Conservation (phyloP, 2,329 filamentous ascomycete genomes). For the Neodidymelliopsis sp. region DNA sequence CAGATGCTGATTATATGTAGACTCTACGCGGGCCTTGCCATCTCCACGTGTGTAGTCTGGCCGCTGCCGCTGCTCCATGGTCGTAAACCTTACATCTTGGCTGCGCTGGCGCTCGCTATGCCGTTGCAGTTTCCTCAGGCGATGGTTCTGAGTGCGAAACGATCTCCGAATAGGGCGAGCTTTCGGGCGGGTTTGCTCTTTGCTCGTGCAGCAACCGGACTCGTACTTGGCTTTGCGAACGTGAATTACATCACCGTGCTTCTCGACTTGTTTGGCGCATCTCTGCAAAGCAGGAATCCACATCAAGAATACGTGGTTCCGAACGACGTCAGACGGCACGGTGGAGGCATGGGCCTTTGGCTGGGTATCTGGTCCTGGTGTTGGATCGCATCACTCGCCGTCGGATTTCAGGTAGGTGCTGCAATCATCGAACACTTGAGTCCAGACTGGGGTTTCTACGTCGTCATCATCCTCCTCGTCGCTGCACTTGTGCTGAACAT, state of each 20-base stretch:
- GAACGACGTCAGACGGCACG: slow-evolving; percentile 75
- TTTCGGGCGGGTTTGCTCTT: slow-evolving; percentile 70
- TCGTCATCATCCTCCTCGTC: slow-evolving; percentile 72
- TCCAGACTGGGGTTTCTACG: slow-evolving; percentile 78
- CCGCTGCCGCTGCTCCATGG: slow-evolving; percentile 78
- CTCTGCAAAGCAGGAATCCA: slow-evolving; percentile 73
- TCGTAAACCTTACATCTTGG: slow-evolving; percentile 77
- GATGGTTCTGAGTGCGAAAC: slow-evolving; percentile 65
- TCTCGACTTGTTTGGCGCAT: slow-evolving; percentile 78
- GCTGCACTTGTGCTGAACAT: slow-evolving; percentile 73
- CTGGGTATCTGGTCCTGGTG: slow-evolving; percentile 71
- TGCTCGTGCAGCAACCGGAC: slow-evolving; percentile 70
- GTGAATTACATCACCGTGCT: slow-evolving; percentile 78
- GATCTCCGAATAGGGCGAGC: slow-evolving; percentile 62
- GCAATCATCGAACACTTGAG: slow-evolving; percentile 68
- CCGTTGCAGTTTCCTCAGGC: slow-evolving; percentile 80
- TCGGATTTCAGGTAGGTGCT: slow-evolving; percentile 77
- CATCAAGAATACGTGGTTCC: slow-evolving; percentile 74
- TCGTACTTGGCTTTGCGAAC: slow-evolving; percentile 75
- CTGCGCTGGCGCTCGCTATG: slow-evolving; percentile 72
- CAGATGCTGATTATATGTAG: slow-evolving; percentile 25
- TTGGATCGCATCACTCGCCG: slow-evolving; percentile 72
- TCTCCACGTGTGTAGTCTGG: slow-evolving; percentile 76
- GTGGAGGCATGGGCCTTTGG: slow-evolving; percentile 82
- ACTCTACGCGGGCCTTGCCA: slow-evolving; percentile 73